Evolutionary conservation across 495 filamentous ascomycete species (phyloP).

Genomic region (Aspergillus bertholletiae): DNA sequence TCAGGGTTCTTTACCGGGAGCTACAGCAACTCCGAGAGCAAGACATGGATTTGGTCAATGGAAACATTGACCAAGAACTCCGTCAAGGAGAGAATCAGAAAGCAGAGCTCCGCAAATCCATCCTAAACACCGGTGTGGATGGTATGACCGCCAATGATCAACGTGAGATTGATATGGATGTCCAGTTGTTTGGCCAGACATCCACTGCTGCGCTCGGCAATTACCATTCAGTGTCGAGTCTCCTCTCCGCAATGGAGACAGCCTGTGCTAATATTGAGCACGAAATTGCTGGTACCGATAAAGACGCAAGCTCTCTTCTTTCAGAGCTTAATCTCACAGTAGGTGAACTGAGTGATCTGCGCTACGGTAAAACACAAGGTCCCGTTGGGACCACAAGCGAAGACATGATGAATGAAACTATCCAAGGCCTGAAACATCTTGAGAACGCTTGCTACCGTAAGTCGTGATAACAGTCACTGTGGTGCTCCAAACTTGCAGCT

Average conservation of each 20-base stretch:
- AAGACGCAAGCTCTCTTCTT: constrained; percentile 58
- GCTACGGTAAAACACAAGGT: constrained; percentile 72
- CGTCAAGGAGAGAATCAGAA: constrained; percentile 60
- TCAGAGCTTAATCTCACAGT: constrained; percentile 59
- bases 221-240: constrained; percentile 59
- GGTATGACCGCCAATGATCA: constrained; percentile 55
- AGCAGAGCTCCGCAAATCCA: constrained; percentile 54
- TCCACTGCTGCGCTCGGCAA: constrained; percentile 31
- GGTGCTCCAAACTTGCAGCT: not conserved
- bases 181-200: constrained; percentile 65
- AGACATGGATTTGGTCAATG: constrained; percentile 62
- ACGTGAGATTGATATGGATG: constrained; percentile 66
- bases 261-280: constrained; percentile 63
- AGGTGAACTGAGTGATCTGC: constrained; percentile 74
- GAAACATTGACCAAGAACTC: constrained; percentile 65
- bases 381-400: constrained; percentile 47
- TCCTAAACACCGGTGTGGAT: constrained; percentile 50
- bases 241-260: constrained; percentile 64
- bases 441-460: constrained; percentile 57
- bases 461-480: not conserved
- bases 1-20: constrained; percentile 74
- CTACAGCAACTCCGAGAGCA: constrained; percentile 68
- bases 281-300: constrained; percentile 60
- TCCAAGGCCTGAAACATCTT: constrained; percentile 51
- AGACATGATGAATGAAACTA: constrained; percentile 58